A percentile compares a stretch with the other conserved stretches of the same genome.
These are phyloP conservation scores for Acer negundo DNA, from an alignment of 345 rosid species.

Conservation along the genomic window DNA sequence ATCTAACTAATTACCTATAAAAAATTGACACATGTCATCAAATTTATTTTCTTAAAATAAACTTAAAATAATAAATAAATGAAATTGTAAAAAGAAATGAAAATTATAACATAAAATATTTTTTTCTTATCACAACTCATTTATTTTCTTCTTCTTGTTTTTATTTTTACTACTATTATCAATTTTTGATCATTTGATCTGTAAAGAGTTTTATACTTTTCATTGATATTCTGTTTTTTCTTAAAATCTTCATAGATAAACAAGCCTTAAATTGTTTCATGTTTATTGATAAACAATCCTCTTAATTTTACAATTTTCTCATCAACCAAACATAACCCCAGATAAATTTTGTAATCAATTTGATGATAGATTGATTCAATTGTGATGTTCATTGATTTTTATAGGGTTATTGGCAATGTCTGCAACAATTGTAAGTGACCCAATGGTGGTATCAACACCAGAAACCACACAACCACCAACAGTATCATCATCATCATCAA, in stretches of 20 bases:
- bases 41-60: no score
- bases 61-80: no score
- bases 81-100: no score
- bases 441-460: slow-evolving; percentile 56
- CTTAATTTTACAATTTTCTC: no score
- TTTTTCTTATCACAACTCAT: not conserved
- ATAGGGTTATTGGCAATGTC: slow-evolving; percentile 60
- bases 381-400: slow-evolving; percentile 2
- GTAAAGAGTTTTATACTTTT: not conserved
- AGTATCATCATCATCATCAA: slow-evolving; percentile 11
- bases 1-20: no score
- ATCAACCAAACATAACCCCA: not conserved
- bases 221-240: no score
- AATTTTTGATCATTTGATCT: not conserved
- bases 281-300: no score
- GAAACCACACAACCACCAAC: slow-evolving; percentile 37
- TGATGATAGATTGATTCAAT: not conserved
- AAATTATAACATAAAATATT: not conserved
- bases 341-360: not conserved
- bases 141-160: not conserved
- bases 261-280: not conserved
- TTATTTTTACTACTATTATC: no score
- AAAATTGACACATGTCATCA: no score
- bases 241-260: no score
- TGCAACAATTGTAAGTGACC: slow-evolving; percentile 62